Evolutionary conservation across 768 basidiomycete species (phyloP), one percentile per base, ranked within the genome.

Genomic region (Xanthoconium stramineum): DNA sequence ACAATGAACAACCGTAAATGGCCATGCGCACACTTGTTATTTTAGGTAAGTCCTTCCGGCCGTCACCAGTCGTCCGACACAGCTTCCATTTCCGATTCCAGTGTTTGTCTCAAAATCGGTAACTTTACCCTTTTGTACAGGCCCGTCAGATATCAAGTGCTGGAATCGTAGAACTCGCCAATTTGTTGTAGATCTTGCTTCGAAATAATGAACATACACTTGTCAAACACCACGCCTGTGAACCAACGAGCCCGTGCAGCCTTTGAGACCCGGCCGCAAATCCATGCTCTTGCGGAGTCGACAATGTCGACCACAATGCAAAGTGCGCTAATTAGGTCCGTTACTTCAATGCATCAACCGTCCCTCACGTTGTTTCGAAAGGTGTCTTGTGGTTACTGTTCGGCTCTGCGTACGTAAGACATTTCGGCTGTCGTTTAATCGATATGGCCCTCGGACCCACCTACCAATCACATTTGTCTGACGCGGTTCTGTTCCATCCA

Each of bases 361-460:
- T 58, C 59, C 70, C 64, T 71, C 64, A 65, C 65, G 57, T 61
- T 63, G 50, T 59, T 63, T 61, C 68, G 64, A 62, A 71, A 61
- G 58, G 64, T 63, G 69, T 61, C 71, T 72, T 71, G 70, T 58
- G 70, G 70, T 63, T 61, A 56, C 53, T 65, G 61, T 52, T 58
- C 55, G 45, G 69, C 59, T 58, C 50, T 59, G 61, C 53, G 50
- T 73, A 72, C 70, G 70, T 72, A 72, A 73, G 57, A 65, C 53
- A 65, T 67, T 60, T 72, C 70, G 69, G 68, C 57, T 73, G 67
- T 58, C 64, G 60, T 70, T 71, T 72, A 70, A 72, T 71, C 72
- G 68, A 72, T 68, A 69, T 70, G 64, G 67, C 63, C 63, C 65
- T 72, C 69, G 72, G 72, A 73, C 70, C 70, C 66, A 73, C 70